Evolutionary conservation across 2,329 filamentous ascomycete genomes (phyloP).

Genomic region (Westerdykella ornata): DNA sequence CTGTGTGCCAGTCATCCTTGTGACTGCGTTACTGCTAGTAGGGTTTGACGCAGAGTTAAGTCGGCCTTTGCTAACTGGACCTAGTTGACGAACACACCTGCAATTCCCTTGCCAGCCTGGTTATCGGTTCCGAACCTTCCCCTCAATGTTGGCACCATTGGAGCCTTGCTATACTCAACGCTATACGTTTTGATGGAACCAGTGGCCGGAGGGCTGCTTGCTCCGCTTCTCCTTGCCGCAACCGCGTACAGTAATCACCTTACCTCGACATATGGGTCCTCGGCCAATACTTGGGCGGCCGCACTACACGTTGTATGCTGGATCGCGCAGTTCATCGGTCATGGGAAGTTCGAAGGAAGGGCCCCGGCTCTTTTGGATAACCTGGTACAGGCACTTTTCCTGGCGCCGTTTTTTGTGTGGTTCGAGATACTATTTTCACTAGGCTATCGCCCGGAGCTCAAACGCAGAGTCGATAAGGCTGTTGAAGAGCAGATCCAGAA

Average conservation of each 20-base stretch:
- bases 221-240: slow-evolving; percentile 66
- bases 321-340: slow-evolving; percentile 86
- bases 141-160: slow-evolving; percentile 53
- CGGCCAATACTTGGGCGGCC: slow-evolving; percentile 59
- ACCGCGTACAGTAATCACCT: slow-evolving; percentile 72
- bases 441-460: slow-evolving; percentile 84
- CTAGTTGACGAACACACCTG: slow-evolving; percentile 52
- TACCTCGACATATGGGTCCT: slow-evolving; percentile 55
- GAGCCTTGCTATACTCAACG: slow-evolving; percentile 58
- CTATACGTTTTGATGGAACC: slow-evolving; percentile 92
- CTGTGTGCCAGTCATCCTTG: slow-evolving; percentile 69
- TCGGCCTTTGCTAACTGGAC: slow-evolving; percentile 9
- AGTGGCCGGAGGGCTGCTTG: slow-evolving; percentile 73
- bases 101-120: slow-evolving; percentile 49
- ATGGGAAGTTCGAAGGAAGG: slow-evolving; percentile 80
- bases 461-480: slow-evolving; percentile 68
- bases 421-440: slow-evolving; percentile 85
- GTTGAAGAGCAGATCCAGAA: slow-evolving; percentile 72
- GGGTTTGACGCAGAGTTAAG: slow-evolving; percentile 22
- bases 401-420: slow-evolving; percentile 96
- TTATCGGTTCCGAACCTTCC: slow-evolving; percentile 53
- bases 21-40: slow-evolving; percentile 67
- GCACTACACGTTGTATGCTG: slow-evolving; percentile 67
- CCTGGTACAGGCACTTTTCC: slow-evolving; percentile 79
- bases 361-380: slow-evolving; percentile 89